A percentile compares a stretch with the other conserved stretches of the same genome.
These are phyloP conservation scores for Hagleromyces aurorensis DNA, from an alignment of 805 yeast genomes.

Conservation along the genomic window DNA sequence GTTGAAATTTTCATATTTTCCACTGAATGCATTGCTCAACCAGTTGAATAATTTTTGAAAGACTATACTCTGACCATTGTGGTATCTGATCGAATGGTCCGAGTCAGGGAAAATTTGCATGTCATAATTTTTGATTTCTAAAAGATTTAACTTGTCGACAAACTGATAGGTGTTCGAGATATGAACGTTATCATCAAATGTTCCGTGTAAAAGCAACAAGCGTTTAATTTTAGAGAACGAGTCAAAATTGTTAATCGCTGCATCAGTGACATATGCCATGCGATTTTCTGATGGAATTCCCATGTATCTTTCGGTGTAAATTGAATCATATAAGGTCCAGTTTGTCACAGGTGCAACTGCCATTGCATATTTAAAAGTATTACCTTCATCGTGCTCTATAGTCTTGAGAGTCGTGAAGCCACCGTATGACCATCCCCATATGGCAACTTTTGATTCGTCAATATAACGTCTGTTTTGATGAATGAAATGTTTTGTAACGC, in stretches of 20 bases:
- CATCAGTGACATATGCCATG: conserved; percentile 40
- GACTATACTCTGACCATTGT: conserved; percentile 71
- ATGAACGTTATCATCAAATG: conserved; percentile 82
- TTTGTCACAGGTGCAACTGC: conserved; percentile 83
- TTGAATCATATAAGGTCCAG: conserved; percentile 68
- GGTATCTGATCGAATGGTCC: conserved; percentile 72
- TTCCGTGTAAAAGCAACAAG: conserved; percentile 70
- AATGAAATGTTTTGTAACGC: conserved; percentile 44
- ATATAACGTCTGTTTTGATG: conserved; percentile 35
- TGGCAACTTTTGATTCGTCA: conserved; percentile 48
- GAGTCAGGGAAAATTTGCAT: conserved; percentile 89
- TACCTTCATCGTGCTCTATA: conserved; percentile 55
- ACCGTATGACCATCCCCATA: conserved; percentile 90
- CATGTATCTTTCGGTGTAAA: conserved; percentile 77
- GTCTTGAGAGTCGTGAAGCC: conserved; percentile 73
- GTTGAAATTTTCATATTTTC: conserved; percentile 22
- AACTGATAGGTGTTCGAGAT: conserved; percentile 59
- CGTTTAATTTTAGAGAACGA: conserved; percentile 42
- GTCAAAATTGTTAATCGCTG: conserved; percentile 36
- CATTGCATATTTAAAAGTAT: conserved; percentile 63
- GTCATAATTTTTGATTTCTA: conserved; percentile 65
- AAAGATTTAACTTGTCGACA: conserved; percentile 48
- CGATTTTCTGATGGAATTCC: conserved; percentile 42
- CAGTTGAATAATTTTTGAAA: conserved; percentile 64
- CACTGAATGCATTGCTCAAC: conserved; percentile 53